These are phyloP conservation scores for Dimargaris verticillata DNA, from an alignment of 192 early-diverging fungal genomes.

Conservation along the genomic window DNA sequence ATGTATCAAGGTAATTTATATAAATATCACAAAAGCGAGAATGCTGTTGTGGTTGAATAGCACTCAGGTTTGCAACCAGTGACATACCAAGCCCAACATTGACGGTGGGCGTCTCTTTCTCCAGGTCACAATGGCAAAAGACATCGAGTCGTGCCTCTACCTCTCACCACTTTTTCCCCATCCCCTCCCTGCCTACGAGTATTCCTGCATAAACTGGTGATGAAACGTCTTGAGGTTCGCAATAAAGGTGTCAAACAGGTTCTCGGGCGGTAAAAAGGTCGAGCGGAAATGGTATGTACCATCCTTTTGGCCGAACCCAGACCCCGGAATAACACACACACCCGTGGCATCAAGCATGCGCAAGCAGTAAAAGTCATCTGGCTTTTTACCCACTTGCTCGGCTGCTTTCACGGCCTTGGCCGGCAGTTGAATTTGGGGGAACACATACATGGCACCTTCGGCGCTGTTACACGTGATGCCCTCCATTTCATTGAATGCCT, in stretches of 20 bases:
- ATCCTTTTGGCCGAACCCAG: slow-evolving; percentile 78
- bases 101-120: too few relatives aligned
- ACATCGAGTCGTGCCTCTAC: too few relatives aligned
- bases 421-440: slow-evolving; percentile 68
- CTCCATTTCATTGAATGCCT: slow-evolving; percentile 66
- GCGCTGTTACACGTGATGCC: slow-evolving; percentile 74
- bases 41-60: too few relatives aligned
- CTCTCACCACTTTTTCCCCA: too few relatives aligned
- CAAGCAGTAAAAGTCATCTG: slow-evolving; percentile 84
- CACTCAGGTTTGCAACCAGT: too few relatives aligned
- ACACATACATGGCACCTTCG: slow-evolving; percentile 93
- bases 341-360: slow-evolving; percentile 85
- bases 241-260: slow-evolving; percentile 84
- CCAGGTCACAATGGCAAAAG: too few relatives aligned
- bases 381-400: slow-evolving; percentile 42
- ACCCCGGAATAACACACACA: slow-evolving; percentile 89
- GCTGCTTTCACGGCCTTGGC: slow-evolving; percentile 64
- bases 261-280: slow-evolving; percentile 88
- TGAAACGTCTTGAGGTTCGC: slow-evolving; percentile 62
- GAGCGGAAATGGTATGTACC: slow-evolving; percentile 91
- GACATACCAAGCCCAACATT: too few relatives aligned
- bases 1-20: too few relatives aligned
- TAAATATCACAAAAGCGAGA: too few relatives aligned
- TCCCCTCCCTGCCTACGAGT: slow-evolving; percentile 15
- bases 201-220: slow-evolving; percentile 58